Base-by-base conservation (phyloP, 305 asterid genomes). In the Fraxinus sp. region DNA sequence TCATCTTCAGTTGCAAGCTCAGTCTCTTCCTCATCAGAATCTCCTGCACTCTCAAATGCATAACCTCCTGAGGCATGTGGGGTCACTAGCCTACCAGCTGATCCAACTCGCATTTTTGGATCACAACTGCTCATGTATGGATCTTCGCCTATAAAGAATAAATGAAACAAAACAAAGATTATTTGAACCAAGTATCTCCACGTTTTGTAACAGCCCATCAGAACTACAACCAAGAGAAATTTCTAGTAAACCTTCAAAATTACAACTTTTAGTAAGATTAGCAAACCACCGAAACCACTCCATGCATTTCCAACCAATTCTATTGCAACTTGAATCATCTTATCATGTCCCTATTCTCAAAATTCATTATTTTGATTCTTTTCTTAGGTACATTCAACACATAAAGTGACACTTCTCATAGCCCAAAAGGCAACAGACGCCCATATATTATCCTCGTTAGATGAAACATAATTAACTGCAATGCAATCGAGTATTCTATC, bases 11-110 rank as follows among this genome's bases (percentile, higher is more conserved):
- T 76, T 81, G 86, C 89, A 86, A 86, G 81, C 84, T 92, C 92
- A 20, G 88, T 79, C 84, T 81, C 93, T 78, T 94, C 98, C 26
- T 90, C 94, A 39, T 92, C 94, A 83, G 93, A 92, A 85, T 91
- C 94, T 79, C 90, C 97, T 5, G 89, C 86, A 84, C 90, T 84
- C 84, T 90, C 95, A 88, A 89, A 90, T 77, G 91, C 91, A 90
- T 82, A 90, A 85, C 92, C 91, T 85, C 88, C 85, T 0, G 89
- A 84, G 77, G 94, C 86, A 84, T 90, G 89, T 59, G 97, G 93
- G 83, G 98, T 89, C 83, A 83, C 83, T 78, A 89, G 84, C 91
- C 92, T 90, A 81, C 93, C 93, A 83, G 74, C 90, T 36, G 95
- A 91, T 81, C 94, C 97, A 76, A 91, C 89, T 79, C 90, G 89